Percentiles rank a stretch among this genome's conserved stretches.
These are phyloP conservation scores for Hypoxylon perforatum DNA, from an alignment of 495 filamentous ascomycete genomes.

Conservation along the genomic window DNA sequence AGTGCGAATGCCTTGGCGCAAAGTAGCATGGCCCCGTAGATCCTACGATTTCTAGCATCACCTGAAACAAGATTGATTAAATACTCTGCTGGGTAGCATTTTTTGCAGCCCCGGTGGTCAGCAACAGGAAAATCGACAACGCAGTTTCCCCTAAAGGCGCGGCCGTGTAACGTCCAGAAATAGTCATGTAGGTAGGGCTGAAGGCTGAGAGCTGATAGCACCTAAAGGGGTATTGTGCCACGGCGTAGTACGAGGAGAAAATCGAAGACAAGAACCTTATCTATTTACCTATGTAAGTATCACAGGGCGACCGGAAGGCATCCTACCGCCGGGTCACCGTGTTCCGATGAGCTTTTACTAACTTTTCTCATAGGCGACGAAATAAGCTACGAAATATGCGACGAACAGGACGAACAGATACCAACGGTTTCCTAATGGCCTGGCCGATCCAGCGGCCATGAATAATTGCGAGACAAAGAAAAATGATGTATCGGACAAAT, in stretches of 20 bases:
- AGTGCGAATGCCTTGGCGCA: constrained; percentile 8
- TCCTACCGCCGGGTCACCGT: background rate
- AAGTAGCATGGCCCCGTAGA: constrained; percentile 27
- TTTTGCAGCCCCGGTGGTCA: constrained; percentile 24
- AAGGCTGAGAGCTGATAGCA: constrained; percentile 34
- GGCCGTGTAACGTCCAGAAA: constrained; percentile 30
- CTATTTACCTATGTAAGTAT: no score
- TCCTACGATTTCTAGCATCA: constrained; percentile 28
- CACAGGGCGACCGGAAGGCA: no score
- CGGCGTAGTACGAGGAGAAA: background rate
- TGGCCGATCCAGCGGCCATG: background rate
- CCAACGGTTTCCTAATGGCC: background rate
- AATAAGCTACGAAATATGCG: no score
- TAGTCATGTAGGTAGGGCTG: constrained; percentile 36
- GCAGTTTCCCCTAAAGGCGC: constrained; percentile 5
- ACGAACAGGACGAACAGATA: no score
- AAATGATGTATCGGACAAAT: constrained; percentile 2
- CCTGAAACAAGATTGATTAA: constrained; percentile 41
- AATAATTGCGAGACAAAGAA: constrained; percentile 2
- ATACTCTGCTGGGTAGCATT: constrained; percentile 26
- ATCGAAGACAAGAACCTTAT: background rate
- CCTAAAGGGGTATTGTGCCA: constrained; percentile 1
- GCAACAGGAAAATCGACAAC: constrained; percentile 19
- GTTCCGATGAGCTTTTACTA: background rate
- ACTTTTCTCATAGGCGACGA: no score